Evolutionary conservation across 148 eudicot species (phyloP).

Genomic region (Rhododendron williamsianum): DNA sequence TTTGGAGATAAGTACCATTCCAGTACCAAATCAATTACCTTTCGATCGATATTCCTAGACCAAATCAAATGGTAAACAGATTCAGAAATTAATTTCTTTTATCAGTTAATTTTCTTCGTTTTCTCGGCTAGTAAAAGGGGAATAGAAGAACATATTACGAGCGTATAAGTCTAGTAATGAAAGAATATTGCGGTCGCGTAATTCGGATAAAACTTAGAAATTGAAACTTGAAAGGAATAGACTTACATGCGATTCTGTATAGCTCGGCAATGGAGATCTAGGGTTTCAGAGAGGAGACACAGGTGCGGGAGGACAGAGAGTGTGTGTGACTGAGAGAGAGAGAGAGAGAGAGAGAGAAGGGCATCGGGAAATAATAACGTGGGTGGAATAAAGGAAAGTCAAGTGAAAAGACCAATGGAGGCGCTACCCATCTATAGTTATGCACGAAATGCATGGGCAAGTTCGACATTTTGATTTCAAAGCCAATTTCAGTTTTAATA

Average conservation of each 20-base stretch:
- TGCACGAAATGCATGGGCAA: background rate
- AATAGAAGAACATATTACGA: background rate
- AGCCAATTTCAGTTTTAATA: background rate
- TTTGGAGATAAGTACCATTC: background rate
- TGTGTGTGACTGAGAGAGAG: background rate
- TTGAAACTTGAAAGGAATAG: background rate
- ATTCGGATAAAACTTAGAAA: background rate
- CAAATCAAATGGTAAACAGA: background rate
- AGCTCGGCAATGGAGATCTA: background rate
- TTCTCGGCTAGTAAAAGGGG: background rate
- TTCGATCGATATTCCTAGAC: background rate
- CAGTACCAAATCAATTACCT: background rate
- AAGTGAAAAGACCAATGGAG: background rate
- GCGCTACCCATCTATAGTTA: background rate
- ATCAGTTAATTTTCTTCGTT: background rate
- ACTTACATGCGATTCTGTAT: background rate
- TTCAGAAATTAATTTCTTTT: background rate
- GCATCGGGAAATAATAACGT: background rate
- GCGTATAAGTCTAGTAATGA: background rate
- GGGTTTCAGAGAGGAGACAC: slow-evolving; percentile 7
- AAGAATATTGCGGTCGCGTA: background rate
- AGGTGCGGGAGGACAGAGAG: background rate
- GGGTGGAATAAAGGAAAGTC: background rate
- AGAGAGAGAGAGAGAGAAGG: background rate
- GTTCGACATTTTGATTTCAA: background rate